Base-by-base conservation (phyloP, 2,329 filamentous ascomycete species). In the Talaromyces sp. region DNA sequence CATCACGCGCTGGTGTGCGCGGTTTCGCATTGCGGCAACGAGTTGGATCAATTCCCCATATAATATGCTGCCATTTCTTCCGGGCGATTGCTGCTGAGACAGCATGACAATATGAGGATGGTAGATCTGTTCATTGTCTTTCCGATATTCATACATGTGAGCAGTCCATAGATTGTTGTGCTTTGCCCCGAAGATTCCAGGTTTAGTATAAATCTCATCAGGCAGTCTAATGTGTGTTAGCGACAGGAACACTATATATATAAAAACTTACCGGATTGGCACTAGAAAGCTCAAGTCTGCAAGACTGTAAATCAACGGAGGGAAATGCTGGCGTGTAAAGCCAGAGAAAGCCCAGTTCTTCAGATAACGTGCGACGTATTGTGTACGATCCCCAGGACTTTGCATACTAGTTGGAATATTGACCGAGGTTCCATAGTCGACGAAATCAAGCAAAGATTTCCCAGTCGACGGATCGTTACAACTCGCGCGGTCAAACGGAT, bases 1-100 rank as follows among this genome's bases (percentile, higher is more conserved):
- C 33, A 61, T 37, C 59, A 24, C 35, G 13, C 59, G 59, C 19
- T 61, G 19, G 33, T 61, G 31, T 9, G 59, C 59, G n/a, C 33
- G 59, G 14, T 50, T 61, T 10, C 47, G 27, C 45, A 61, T 61
- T 13, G 35, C 35, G 31, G n/a, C 9, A 4, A 61, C 41, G 11
- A 61, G 35, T 22, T 50, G 43, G 9, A 50, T 6, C 45, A 61
- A 37, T 52, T 61, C 45, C 16, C 13, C 33, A 10, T 41, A 61
- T 41, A 61, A 13, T 3, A 61, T 61, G 14, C 27, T 14, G 16
- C 31, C n/a, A 14, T 50, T 39, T 35, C n/a, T 37, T 11, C 33
- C 35, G 6, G 14, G 4, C 13, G 8, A 9, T n/a, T 19, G 8
- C 9, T 61, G 45, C 5, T 50, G 9, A 19, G 59, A 61, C 27